phyloP scores from a whole-genome alignment of 2,329 filamentous ascomycete species.

The Nectriaceae sp. region DNA sequence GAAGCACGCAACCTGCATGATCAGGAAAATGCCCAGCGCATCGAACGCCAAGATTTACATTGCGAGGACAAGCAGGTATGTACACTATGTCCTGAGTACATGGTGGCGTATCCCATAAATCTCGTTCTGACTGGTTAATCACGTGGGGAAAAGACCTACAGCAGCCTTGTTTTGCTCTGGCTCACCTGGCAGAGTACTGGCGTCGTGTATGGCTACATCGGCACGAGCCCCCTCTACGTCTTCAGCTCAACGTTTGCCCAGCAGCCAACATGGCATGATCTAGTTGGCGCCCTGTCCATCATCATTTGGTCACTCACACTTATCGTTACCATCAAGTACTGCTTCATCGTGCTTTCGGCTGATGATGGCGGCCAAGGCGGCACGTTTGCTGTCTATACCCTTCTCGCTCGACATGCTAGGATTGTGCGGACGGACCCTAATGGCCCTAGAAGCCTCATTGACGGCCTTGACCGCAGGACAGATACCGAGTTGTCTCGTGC shows the following conservation, averaged over 20 bases:
- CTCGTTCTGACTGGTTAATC: not conserved
- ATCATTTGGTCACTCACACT: slow-evolving; percentile 68
- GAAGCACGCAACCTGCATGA: slow-evolving; percentile 30
- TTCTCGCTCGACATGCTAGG: slow-evolving; percentile 58
- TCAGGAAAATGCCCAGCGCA: slow-evolving; percentile 31
- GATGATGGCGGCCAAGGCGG: slow-evolving; percentile 71
- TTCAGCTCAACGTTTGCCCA: slow-evolving; percentile 63
- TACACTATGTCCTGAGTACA: not conserved
- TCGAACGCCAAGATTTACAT: slow-evolving; percentile 30
- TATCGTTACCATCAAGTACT: slow-evolving; percentile 69
- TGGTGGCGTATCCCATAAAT: not conserved
- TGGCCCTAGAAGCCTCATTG: slow-evolving; percentile 40
- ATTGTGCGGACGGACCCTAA: slow-evolving; percentile 60
- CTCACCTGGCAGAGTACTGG: slow-evolving; percentile 61
- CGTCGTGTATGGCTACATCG: slow-evolving; percentile 69
- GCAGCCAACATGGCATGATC: slow-evolving; percentile 54
- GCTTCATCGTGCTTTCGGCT: slow-evolving; percentile 62
- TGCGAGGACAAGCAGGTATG: slow-evolving; percentile 30
- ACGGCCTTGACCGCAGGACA: slow-evolving; percentile 58
- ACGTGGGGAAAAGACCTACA: no score
- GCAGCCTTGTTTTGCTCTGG: slow-evolving; percentile 30
- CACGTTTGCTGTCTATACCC: slow-evolving; percentile 66
- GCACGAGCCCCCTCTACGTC: slow-evolving; percentile 64
- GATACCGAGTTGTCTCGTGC: slow-evolving; percentile 55
- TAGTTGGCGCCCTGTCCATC: slow-evolving; percentile 64